Conservation (phyloP, 352 stramenopile species). For the Pythium rhizo-oryzae region DNA sequence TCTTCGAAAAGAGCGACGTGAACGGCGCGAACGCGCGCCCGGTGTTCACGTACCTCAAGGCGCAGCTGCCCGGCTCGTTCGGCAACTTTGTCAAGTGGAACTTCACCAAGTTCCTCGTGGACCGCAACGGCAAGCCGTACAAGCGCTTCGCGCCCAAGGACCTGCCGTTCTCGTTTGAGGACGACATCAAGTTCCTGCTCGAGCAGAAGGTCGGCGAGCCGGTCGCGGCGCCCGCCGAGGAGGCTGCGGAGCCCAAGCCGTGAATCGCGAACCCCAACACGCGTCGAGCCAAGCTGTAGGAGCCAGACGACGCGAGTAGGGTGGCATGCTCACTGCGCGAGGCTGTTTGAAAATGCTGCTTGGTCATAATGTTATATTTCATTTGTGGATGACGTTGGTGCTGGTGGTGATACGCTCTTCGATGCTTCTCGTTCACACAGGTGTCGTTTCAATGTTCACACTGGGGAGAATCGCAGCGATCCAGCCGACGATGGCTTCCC, state of each 20-base stretch:
- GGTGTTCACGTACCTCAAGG: slow-evolving; percentile 85
- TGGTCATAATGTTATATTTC: no score
- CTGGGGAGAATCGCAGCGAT: no score
- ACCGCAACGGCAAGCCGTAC: slow-evolving; percentile 70
- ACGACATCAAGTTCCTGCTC: slow-evolving; percentile 80
- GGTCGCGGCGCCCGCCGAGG: slow-evolving; percentile 8
- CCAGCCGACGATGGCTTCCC: no score
- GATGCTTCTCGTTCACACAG: no score
- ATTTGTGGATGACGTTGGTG: no score
- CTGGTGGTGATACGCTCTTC: no score
- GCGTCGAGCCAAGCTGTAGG: no score
- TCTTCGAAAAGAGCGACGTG: slow-evolving; percentile 81
- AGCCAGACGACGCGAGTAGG: no score
- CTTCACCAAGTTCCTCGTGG: slow-evolving; percentile 92
- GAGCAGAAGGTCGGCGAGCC: slow-evolving; percentile 32
- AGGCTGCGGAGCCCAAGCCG: slow-evolving; percentile 33
- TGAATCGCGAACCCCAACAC: slow-evolving; percentile 27
- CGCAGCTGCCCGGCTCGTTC: slow-evolving; percentile 46
- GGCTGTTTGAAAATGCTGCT: no score
- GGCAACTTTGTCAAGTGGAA: slow-evolving; percentile 87
- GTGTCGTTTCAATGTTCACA: no score
- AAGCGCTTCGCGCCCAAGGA: slow-evolving; percentile 79
- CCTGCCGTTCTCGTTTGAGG: slow-evolving; percentile 71
- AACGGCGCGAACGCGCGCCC: slow-evolving; percentile 82
- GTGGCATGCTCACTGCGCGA: no score